Base-by-base conservation (phyloP, 352 stramenopile genomes). In the Albugo candida region DNA sequence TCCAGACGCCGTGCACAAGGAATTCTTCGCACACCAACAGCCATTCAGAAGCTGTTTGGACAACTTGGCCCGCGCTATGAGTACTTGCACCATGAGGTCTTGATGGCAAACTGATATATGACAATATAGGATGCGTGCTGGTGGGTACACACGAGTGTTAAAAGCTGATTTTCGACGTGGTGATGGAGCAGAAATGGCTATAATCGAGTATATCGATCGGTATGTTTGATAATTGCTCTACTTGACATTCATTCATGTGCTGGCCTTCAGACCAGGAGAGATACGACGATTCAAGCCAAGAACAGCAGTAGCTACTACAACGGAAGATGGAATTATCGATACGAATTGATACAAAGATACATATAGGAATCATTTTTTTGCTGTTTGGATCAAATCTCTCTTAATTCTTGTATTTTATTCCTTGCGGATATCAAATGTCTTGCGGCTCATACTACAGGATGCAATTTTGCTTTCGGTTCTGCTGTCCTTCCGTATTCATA, bases 131-230 rank as follows among this genome's bases (percentile, higher is more conserved):
- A 53, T 54, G 58, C 78, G 83, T 39, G 72, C 83, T 48, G 83
- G 94, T 13, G 94, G 94, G 45, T 98, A 98, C 73, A 98, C 93
- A 37, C 75, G 94, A 48, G 81, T 98, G 21, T 60, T 98, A 52
- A 97, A 98, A 69, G 73, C 77, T 24, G 81, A 93, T 51, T 91
- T 86, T 43, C 80, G 93, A 45, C 70, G 70, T 50, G 92, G 92
- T 45, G 93, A 98, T 59, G 92, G 92, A 49, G 92, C 94, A 48
- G 85, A 96, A 47, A 98, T 98, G 94, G 88, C 91, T 13, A 60
- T 97, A 17, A 97, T 98, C 65, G 94, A 98, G 78, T 98, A 97
- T 71, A 83, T 98, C 17, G 94, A 98, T 58, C 76, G 81, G 79
- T 89, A 59, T 14, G 19, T 6, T 48, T 48, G 17, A 43, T 3